Base-by-base conservation (phyloP, 495 filamentous ascomycete genomes). In the Penicillium parvum region DNA sequence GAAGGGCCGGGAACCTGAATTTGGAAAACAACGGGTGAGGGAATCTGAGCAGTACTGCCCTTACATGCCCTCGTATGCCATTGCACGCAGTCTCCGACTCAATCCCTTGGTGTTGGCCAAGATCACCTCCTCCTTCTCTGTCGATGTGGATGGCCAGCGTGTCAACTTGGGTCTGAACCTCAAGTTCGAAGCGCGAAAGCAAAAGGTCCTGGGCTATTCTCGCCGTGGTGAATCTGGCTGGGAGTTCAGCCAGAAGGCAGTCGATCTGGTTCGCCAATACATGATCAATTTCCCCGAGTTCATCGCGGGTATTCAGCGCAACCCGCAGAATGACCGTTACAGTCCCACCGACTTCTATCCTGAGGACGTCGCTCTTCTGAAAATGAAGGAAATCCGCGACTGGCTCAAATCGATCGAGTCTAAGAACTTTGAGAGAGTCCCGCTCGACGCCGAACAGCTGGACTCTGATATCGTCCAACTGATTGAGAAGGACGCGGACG, bases 271-370 rank as follows among this genome's bases (percentile, higher is more conserved):
- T 5, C 71, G 75, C 33, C 76, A 90, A 39, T 99, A 97, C 64
- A 96, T 96, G 85, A 81, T 81, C 37, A 84, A 76, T 20, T 99
- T 99, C 64, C 94, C 94, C 0, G 87, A 95, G 27, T 96, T 99
- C 64, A 88, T 97, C 55, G 85, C 85, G 8, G 85, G 81, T 2
- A 85, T 99, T 44, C 82, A 87, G 55, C 73, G 74, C 35, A 86
- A 88, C 35, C 83, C 86, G 28, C 78, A 84, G 45, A 77, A 77
- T 4, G 82, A 88, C 50, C 74, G 76, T 20, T 88, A 87, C 73
- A 60, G 83, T 27, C 88, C 91, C 30, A 88, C 85, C 0, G 87
- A 95, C 55, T 90, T 99, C 59, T 97, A 90, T 63, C 73, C 82
- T 7, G 77, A 83, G 32, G 79, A 80, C 1, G 66, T 73, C 46